phyloP scores from a whole-genome alignment of 2,329 filamentous ascomycete species.

The Trichoderma atroviride region DNA sequence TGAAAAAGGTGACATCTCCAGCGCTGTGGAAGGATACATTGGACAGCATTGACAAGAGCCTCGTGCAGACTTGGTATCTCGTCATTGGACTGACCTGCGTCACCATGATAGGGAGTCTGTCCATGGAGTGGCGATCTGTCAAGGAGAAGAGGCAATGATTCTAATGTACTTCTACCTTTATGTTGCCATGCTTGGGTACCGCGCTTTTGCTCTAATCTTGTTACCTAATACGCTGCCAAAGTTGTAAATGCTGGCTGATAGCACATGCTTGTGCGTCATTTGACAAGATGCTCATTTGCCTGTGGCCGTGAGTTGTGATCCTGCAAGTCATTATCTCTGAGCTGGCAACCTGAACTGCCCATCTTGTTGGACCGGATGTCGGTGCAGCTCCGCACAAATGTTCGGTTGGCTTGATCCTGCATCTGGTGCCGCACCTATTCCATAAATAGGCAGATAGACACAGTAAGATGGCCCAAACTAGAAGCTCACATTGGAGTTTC shows the following conservation, averaged over 20 bases:
- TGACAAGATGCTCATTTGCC: neutral
- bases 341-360: neutral
- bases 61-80: no score
- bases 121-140: no score
- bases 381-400: neutral
- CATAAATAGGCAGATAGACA: neutral
- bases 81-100: no score
- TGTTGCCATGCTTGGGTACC: no score
- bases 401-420: neutral
- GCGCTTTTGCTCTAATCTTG: no score
- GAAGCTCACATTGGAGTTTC: neutral
- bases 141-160: neutral
- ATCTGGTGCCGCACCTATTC: neutral
- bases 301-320: neutral
- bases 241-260: neutral
- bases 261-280: neutral
- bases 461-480: neutral
- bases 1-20: no score
- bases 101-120: no score
- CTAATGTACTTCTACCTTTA: no score
- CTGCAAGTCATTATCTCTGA: neutral
- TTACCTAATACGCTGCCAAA: neutral
- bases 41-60: no score
- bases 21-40: no score
- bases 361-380: neutral